Evolutionary conservation across 768 basidiomycete species (phyloP), one percentile per base, ranked within the genome.

Genomic region (Gymnopilus dilepis): DNA sequence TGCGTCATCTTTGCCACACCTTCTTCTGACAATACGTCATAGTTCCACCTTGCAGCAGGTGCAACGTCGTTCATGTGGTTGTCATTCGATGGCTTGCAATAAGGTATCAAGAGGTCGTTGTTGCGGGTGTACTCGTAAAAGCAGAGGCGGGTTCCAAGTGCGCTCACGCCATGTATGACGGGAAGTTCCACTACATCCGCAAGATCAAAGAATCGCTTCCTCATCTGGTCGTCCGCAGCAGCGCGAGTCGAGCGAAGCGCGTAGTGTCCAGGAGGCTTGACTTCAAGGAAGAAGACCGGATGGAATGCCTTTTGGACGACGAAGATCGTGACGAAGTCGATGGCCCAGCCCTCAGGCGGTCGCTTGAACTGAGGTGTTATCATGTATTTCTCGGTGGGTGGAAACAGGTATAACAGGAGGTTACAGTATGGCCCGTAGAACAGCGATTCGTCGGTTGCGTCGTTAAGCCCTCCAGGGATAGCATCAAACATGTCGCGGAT

Each of bases 281-380:
- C 64, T 56, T 73, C 62, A 41, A 73, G n/a, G 54, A 73, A 73
- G 56, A 72, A 71, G 37, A 75, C 65, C 28, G 70, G 70, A 34
- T 61, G 63, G 13, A 60, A 43, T 57, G 40, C 41, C 54, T 56
- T 59, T 24, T 64, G 53, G 26, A 70, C 65, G 43, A 68, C 61
- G 67, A 64, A 71, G 37, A 62, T 43, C 15, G 62, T 65, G 34
- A 64, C 65, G 55, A 68, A 70, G 45, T 71, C 67, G 58, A 70
- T 63, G 50, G 69, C 60, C 17, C 42, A 52, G 30, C 37, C 30
- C 37, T 62, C 56, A 42, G 54, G 51, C 12, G 62, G 58, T 31
- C 61, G 56, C 54, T 67, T 68, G 63, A 48, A 67, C 69, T 66
- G 63, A 45, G 71, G 67, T 2, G 56, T 26, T n/a, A 69, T 61